Base-by-base conservation (phyloP, 192 early-diverging fungal species). In the Entomortierella chlamydospora region DNA sequence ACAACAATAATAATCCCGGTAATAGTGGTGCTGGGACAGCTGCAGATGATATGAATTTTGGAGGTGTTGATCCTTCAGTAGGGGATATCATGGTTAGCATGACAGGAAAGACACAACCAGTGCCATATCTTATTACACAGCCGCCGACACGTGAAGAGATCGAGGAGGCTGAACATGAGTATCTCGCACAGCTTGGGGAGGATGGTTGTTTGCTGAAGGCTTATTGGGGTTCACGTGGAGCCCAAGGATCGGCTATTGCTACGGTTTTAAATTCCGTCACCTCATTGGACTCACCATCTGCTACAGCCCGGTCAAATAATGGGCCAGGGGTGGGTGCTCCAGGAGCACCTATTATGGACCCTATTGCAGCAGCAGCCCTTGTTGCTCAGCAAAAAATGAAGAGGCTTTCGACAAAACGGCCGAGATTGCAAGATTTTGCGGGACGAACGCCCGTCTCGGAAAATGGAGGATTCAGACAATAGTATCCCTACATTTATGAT, bases 191-290 rank as follows among this genome's bases (percentile, higher is more conserved):
- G 30, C 45, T 78, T 2, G 74, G 74, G 0, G 74, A 78, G n/a
- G 74, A 78, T 23, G 74, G 74, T 0, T 70, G 74, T 65, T 31
- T 78, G 30, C 23, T 78, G 18, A 78, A 69, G 39, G 68, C 74
- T 18, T 78, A 78, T 37, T 78, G 74, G 74, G 74, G 74, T 1
- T 55, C 67, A 3, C 74, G 74, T 30, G 74, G 74, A 4, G 66
- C 74, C 0, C 74, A 78, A 49, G 67, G 67, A 3, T 64, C 67
- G 2, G 68, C 74, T 15, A 31, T 78, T 47, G 74, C 67, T 2
- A 54, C 57, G 23, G 61, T 78, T 2, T 49, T 78, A 30, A 69
- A 70, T 22, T 70, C 74, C 7, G 28, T 69, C 7, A 62, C 53
- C 9, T 78, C 74, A 10, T 59, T 74, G 29, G 72, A 74, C 43